Percentiles rank a stretch among this genome's conserved stretches.
These are phyloP conservation scores for Parathielavia hyrcaniae DNA, from an alignment of 495 filamentous ascomycete genomes.

Conservation along the genomic window DNA sequence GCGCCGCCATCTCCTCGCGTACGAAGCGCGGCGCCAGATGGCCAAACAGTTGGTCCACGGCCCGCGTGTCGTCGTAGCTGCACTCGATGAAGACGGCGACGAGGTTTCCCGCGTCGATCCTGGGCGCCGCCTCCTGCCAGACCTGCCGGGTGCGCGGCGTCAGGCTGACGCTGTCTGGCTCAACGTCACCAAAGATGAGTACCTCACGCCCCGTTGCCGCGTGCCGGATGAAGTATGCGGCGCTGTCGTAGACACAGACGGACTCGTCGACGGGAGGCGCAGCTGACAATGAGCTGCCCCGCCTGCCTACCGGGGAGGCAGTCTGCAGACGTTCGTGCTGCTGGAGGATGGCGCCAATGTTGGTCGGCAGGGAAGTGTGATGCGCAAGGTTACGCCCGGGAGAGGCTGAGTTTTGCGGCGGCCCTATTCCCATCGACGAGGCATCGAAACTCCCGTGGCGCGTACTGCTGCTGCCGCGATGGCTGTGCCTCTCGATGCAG, in stretches of 20 bases:
- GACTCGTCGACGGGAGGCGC: slow-evolving; percentile 33
- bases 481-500: slow-evolving; percentile 66
- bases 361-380: slow-evolving; percentile 23
- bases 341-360: slow-evolving; percentile 22
- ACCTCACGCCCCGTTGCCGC: slow-evolving; percentile 62
- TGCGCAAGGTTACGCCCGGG: slow-evolving; percentile 18
- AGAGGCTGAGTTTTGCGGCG: slow-evolving; percentile 11
- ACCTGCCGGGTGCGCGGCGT: slow-evolving; percentile 71
- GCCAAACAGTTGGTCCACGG: slow-evolving; percentile 72
- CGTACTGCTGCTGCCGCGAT: slow-evolving; percentile 46
- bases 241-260: slow-evolving; percentile 68
- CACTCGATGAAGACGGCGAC: slow-evolving; percentile 90
- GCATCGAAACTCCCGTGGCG: slow-evolving; percentile 38
- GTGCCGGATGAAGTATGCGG: slow-evolving; percentile 85
- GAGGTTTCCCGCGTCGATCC: slow-evolving; percentile 62
- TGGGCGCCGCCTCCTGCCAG: slow-evolving; percentile 81
- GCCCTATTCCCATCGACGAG: slow-evolving; percentile 14
- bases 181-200: slow-evolving; percentile 91
- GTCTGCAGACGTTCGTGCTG: slow-evolving; percentile 21
- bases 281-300: slow-evolving; percentile 24
- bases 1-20: slow-evolving; percentile 61
- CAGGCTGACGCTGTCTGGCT: slow-evolving; percentile 79
- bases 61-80: slow-evolving; percentile 72
- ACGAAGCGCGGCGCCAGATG: slow-evolving; percentile 81
- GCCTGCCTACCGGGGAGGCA: slow-evolving; percentile 10